phyloP scores from a whole-genome alignment of 2,329 filamentous ascomycete species.

The Ceratocystis colombiana region DNA sequence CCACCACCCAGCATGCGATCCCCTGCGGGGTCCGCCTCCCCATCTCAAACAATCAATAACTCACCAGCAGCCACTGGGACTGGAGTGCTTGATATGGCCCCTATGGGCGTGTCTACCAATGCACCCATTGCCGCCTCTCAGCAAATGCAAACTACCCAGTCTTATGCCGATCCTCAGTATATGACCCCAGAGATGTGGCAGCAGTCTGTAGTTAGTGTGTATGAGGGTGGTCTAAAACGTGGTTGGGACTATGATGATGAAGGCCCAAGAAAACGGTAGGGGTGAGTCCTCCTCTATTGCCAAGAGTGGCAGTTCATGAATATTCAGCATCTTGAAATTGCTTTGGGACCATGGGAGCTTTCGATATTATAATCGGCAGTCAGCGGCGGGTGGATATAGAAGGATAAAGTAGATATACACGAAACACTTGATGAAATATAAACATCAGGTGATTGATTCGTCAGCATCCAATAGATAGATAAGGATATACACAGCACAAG shows the following conservation, averaged over 20 bases:
- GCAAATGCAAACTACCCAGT: conserved; percentile 36
- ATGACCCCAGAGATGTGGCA: conserved; percentile 66
- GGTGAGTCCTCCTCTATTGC: background rate
- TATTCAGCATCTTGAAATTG: background rate
- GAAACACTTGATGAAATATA: background rate
- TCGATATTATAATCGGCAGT: background rate
- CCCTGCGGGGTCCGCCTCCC: conserved; percentile 39
- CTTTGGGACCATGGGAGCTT: background rate
- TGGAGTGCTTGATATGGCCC: conserved; percentile 15
- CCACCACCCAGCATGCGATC: conserved; percentile 19
- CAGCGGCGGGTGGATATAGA: background rate
- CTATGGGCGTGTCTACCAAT: conserved; percentile 13
- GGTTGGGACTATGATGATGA: conserved; percentile 47
- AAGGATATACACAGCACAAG: background rate
- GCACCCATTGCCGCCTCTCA: conserved; percentile 30
- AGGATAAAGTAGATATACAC: background rate
- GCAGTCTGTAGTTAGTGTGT: conserved; percentile 59
- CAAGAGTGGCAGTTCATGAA: background rate
- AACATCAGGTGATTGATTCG: background rate
- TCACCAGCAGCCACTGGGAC: conserved; percentile 11
- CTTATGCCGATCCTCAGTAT: conserved; percentile 46
- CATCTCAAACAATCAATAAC: conserved; percentile 29
- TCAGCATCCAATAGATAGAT: background rate
- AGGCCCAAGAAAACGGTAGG: conserved; percentile 29
- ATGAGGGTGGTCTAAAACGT: conserved; percentile 54